These are phyloP conservation scores for Peziza echinospora DNA, from an alignment of 495 filamentous ascomycete genomes.

Conservation along the genomic window DNA sequence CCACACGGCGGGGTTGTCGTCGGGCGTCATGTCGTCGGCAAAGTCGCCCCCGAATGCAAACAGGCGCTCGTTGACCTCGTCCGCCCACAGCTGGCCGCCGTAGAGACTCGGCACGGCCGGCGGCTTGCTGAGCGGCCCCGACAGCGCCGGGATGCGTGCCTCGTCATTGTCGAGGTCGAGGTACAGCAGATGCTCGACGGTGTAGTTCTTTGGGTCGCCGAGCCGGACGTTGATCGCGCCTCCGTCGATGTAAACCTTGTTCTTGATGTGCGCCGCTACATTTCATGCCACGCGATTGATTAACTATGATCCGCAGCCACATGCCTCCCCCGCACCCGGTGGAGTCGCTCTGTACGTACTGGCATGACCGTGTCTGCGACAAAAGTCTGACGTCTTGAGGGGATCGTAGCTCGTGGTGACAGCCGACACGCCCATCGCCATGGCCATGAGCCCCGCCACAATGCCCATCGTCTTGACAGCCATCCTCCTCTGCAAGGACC, in stretches of 20 bases:
- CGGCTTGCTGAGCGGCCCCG: constrained; percentile 30
- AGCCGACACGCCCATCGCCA: neutral
- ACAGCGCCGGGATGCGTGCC: constrained; percentile 27
- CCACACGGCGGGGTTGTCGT: constrained; percentile 1
- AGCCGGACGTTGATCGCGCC: constrained; percentile 28
- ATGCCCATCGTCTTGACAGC: too few species aligned
- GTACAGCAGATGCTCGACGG: constrained; percentile 26
- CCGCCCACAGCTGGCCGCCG: constrained; percentile 30
- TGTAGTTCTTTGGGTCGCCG: constrained; percentile 27
- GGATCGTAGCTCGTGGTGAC: neutral
- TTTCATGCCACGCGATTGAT: neutral
- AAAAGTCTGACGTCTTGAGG: neutral
- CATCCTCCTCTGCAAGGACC: neutral
- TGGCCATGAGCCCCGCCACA: too few species aligned
- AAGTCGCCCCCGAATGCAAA: constrained; percentile 33
- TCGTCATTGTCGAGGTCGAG: constrained; percentile 26
- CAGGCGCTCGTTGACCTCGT: constrained; percentile 30
- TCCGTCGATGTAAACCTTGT: constrained; percentile 33
- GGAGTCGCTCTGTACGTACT: too few species aligned
- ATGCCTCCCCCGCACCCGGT: neutral
- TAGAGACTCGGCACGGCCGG: constrained; percentile 23
- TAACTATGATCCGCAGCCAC: neutral
- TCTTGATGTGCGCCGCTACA: constrained; percentile 26
- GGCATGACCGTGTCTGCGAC: neutral
- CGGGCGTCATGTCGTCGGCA: constrained; percentile 1